Percentiles rank a stretch among this genome's conserved stretches.
Conservation (phyloP, 2,329 filamentous ascomycete genomes). For the Neopestalotiopsis rosae region DNA sequence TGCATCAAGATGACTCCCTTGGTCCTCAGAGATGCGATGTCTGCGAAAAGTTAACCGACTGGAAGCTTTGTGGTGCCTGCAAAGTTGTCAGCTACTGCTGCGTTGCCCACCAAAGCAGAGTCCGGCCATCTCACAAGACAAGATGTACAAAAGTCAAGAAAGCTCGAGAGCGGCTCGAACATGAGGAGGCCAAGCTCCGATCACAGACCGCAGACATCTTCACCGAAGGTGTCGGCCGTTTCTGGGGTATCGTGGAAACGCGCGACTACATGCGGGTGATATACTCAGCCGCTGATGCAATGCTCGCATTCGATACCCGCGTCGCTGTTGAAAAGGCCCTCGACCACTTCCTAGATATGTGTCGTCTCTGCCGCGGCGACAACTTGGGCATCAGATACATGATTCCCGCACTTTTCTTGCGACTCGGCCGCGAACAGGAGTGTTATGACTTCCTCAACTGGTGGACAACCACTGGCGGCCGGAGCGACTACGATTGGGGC, state of each 20-base stretch:
- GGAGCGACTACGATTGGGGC: conserved; percentile 40
- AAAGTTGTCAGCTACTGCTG: conserved; percentile 51
- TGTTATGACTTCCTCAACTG: conserved; percentile 50
- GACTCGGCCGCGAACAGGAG: conserved; percentile 55
- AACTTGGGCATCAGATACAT: conserved; percentile 48
- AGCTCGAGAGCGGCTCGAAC: conserved; percentile 30
- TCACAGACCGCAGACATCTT: conserved; percentile 40
- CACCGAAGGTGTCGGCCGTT: conserved; percentile 43
- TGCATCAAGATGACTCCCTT: neutral
- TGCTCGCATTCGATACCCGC: conserved; percentile 39
- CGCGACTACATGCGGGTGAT: conserved; percentile 50
- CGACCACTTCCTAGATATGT: conserved; percentile 47
- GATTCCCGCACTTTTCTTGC: conserved; percentile 48
- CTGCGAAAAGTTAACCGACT: neutral
- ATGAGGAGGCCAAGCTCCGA: conserved; percentile 45
- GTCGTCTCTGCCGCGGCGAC: conserved; percentile 50
- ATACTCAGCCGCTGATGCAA: conserved; percentile 35
- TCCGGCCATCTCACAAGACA: conserved; percentile 44
- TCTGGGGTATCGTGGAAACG: conserved; percentile 47
- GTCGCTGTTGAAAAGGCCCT: conserved; percentile 43
- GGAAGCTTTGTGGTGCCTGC: conserved; percentile 48
- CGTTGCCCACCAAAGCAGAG: conserved; percentile 45
- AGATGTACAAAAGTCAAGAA: conserved; percentile 45
- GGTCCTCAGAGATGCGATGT: neutral
- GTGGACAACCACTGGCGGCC: conserved; percentile 28